Percentiles rank a stretch among this genome's conserved stretches.
These are phyloP conservation scores for Acacia confusa DNA, from an alignment of 306 rosid species.

Conservation along the genomic window DNA sequence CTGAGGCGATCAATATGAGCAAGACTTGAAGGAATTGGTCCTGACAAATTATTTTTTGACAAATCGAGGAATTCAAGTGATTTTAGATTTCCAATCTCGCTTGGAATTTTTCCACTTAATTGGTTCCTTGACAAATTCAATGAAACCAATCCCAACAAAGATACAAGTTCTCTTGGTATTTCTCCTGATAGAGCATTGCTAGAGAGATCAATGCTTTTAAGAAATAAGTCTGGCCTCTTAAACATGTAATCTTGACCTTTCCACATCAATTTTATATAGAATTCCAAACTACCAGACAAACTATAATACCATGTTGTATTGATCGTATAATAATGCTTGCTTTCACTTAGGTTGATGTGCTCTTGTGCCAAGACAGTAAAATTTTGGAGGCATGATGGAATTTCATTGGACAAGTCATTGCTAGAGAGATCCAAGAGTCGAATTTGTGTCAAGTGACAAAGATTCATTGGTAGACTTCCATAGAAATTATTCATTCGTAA, in stretches of 20 bases:
- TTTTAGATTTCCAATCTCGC: not conserved
- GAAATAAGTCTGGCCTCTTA: not conserved
- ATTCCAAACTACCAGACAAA: too few species aligned
- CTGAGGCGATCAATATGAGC: not conserved
- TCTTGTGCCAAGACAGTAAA: not conserved
- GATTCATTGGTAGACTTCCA: not conserved
- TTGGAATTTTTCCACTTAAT: not conserved
- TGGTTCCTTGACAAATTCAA: not conserved
- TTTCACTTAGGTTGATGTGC: not conserved
- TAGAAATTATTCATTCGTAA: not conserved
- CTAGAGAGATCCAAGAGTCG: not conserved
- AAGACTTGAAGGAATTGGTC: not conserved
- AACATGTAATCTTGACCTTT: not conserved
- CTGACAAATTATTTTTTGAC: not conserved
- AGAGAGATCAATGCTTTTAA: constrained; percentile 30
- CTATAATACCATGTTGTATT: not conserved
- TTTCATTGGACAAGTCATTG: not conserved
- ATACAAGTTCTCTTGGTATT: not conserved
- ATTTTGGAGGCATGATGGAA: not conserved
- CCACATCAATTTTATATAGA: not conserved
- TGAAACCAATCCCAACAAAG: not conserved
- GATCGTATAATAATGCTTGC: not conserved
- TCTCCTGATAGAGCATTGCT: constrained; percentile 12
- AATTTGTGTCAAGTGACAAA: not conserved
- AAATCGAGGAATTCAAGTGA: not conserved